Base-by-base conservation (phyloP, 2,329 filamentous ascomycete species). In the Fusarium oligoseptatum region DNA sequence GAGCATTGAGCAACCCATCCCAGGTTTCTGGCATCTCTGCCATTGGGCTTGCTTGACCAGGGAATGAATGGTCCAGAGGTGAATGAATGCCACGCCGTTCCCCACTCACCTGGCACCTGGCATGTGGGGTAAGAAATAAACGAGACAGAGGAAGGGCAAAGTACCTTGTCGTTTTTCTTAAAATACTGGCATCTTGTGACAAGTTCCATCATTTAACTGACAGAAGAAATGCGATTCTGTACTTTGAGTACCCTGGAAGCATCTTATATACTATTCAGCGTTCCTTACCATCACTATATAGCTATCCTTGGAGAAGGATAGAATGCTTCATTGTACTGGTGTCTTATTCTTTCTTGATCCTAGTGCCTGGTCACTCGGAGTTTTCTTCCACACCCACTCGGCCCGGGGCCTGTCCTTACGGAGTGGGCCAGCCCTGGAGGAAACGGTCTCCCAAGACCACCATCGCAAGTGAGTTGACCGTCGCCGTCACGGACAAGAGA, bases 311-410 rank as follows among this genome's bases (percentile, higher is more conserved):
- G 6, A n/a, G 10, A 8, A 32, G 15, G 15, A 32, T 3, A 29
- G 12, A 5, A 12, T 12, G 15, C 27, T 32, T n/a, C 17, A 17
- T 52, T 29, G 48, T 29, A 52, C 48, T n/a, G 10, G 48, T 32
- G 24, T 12, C 15, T 32, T 32, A 27, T 29, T 29, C 27, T 52
- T 52, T 52, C 48, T 52, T 32, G 48, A 52, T 17, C 48, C 24
- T 27, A 27, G 48, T 52, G 48, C 48, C 48, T 75, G 62, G 68
- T 74, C 72, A 70, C 60, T 74, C 72, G 72, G 72, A 58, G 62
- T 67, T 74, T 74, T 67, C 39, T 48, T 70, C 22, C 62, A 75
- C 72, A 74, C 72, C 72, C 69, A 75, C 69, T 64, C 55, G 60
- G 62, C 55, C 69, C 60, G 60, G 65, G 60, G 45, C 56, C 20